Base-by-base conservation (phyloP, 306 rosid genomes). In the Vigna angularis region DNA sequence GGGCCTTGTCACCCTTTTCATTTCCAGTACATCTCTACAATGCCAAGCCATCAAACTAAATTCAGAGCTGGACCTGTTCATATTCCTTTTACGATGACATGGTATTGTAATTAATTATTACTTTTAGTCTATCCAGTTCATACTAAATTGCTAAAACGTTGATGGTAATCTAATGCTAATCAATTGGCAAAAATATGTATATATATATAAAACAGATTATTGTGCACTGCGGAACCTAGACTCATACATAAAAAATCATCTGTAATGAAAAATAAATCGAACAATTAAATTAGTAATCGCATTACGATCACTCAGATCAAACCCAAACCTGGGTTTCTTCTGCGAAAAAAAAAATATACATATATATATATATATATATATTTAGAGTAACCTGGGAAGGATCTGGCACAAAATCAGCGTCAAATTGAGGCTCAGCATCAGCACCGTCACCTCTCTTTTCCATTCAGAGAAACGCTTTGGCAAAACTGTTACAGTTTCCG, bases 331-430 rank as follows among this genome's bases (percentile, higher is more conserved):
- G 48, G 62, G 63, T 50, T 50, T 70, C 24, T 2, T n/a, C n/a
- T 73, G 48, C 16, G n/a, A 72, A 65, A 42, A 12, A 61, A 40
- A 61, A 65, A 32, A 12, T 24, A 24, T 24, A 24, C 1, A 24
- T 2, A 24, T 24, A 24, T 24, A 24, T 2, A 24, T 24, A 26
- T 3, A 26, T 48, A 45, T 30, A 30, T 30, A 48, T 44, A 72
- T 74, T 32, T 42, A 51, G 28, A 71, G 18, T 81, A 83, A 87
- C 91, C 91, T 84, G 70, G 58, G 84, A 49, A 20, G 82, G 76
- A 63, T 58, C 84, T 9, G 79, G 69, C 26, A 70, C 63, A 40
- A 73, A 81, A 70, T 76, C 84, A 20, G 64, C 42, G 16, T 55
- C 70, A 62, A 20, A 77, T 73, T 49, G 84, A 73, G 84, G 84